Percentiles rank a stretch among this genome's conserved stretches.
phyloP scores from a whole-genome alignment of 2,329 filamentous ascomycete species.

The Penicillium concentricum region DNA sequence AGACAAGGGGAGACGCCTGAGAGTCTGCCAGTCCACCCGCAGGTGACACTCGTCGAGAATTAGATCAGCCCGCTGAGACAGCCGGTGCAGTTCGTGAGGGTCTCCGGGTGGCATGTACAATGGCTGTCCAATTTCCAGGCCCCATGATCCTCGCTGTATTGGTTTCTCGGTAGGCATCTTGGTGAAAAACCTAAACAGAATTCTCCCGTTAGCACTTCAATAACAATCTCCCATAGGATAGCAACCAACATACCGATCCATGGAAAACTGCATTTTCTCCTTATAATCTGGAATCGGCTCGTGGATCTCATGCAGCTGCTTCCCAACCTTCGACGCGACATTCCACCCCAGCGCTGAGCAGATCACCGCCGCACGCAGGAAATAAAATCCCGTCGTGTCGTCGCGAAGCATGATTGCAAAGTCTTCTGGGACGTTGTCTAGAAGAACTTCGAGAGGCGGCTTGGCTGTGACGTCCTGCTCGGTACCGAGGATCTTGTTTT shows the following conservation, averaged over 20 bases:
- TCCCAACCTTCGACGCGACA: constrained; percentile 69
- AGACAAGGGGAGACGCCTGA: constrained; percentile 74
- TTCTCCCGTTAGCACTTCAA: neutral
- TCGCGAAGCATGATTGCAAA: constrained; percentile 75
- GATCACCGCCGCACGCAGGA: constrained; percentile 71
- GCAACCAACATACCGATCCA: constrained; percentile 65
- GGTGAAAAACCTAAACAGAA: constrained; percentile 65
- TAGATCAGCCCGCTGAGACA: constrained; percentile 58
- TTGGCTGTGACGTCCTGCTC: constrained; percentile 60
- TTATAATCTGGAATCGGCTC: constrained; percentile 75
- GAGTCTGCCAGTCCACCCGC: constrained; percentile 84
- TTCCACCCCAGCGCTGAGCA: constrained; percentile 83
- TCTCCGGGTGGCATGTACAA: constrained; percentile 72
- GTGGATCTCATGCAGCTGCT: constrained; percentile 70
- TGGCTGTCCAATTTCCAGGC: constrained; percentile 71
- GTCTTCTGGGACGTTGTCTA: constrained; percentile 80
- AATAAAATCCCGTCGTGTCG: constrained; percentile 68
- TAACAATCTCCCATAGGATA: no score
- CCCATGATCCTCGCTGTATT: constrained; percentile 84
- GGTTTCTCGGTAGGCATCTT: constrained; percentile 72
- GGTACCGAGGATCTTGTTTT: constrained; percentile 67
- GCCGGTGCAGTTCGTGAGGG: constrained; percentile 61
- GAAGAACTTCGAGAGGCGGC: constrained; percentile 66
- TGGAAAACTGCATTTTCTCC: constrained; percentile 82
- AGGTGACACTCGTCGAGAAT: constrained; percentile 62